Conservation (phyloP, 208 protist genomes). For the Crithidia acanthocephali region DNA sequence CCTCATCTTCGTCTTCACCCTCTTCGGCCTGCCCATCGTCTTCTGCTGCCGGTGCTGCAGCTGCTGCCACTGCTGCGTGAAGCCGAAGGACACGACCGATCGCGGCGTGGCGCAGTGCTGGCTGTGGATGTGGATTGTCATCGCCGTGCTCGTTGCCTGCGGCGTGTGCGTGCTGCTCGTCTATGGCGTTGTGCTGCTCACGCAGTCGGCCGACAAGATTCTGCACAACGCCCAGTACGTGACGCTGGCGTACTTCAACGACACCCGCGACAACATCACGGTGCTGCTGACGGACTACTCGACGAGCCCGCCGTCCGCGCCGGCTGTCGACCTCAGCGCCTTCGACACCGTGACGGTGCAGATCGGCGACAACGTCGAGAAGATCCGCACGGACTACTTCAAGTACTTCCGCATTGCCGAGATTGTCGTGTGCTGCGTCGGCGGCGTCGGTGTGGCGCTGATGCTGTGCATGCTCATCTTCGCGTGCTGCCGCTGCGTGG, state of each 20-base stretch:
- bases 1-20: slow-evolving; percentile 56
- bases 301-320: slow-evolving; percentile 22
- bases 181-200: slow-evolving; percentile 51
- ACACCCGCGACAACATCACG: slow-evolving; percentile 39
- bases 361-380: slow-evolving; percentile 37
- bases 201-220: slow-evolving; percentile 27
- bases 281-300: slow-evolving; percentile 48
- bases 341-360: slow-evolving; percentile 45
- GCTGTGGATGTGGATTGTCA: slow-evolving; percentile 76
- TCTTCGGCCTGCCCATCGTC: slow-evolving; percentile 64
- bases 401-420: slow-evolving; percentile 65
- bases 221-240: slow-evolving; percentile 39
- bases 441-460: slow-evolving; percentile 54
- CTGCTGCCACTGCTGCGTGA: slow-evolving; percentile 39
- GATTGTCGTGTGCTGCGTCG: slow-evolving; percentile 61
- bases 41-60: slow-evolving; percentile 60
- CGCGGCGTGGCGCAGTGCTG: slow-evolving; percentile 40
- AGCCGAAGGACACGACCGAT: slow-evolving; percentile 35
- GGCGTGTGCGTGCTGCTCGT: slow-evolving; percentile 66
- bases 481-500: slow-evolving; percentile 50
- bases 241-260: slow-evolving; percentile 54
- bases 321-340: slow-evolving; percentile 35
- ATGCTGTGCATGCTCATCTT: slow-evolving; percentile 67
- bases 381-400: slow-evolving; percentile 50
- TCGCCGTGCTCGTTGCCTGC: slow-evolving; percentile 51